Conservation (phyloP, 306 rosid species). For the Boehmeria nivea region DNA sequence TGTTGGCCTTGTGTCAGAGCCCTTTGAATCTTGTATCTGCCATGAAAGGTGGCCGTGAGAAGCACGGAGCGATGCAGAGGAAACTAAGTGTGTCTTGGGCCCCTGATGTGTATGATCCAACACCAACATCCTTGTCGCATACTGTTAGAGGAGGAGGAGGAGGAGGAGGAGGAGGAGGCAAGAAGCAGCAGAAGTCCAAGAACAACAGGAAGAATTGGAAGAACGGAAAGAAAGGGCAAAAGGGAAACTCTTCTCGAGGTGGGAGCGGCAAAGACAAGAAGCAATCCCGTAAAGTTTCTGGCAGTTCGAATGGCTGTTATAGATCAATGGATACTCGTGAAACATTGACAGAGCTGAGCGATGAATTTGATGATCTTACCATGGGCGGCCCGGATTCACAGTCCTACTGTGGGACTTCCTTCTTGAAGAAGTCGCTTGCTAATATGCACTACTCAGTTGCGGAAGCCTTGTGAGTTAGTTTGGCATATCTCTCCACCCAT, state of each 20-base stretch:
- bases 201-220: constrained; percentile 52
- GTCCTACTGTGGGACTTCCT: constrained; percentile 46
- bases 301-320: constrained; percentile 32
- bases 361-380: constrained; percentile 38
- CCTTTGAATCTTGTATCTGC: constrained; percentile 69
- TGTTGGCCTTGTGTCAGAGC: constrained; percentile 29
- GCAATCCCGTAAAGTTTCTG: constrained; percentile 37
- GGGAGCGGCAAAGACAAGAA: constrained; percentile 62
- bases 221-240: constrained; percentile 70
- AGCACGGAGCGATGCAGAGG: constrained; percentile 19
- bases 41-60: constrained; percentile 73
- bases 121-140: constrained; percentile 46
- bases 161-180: constrained; percentile 43
- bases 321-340: constrained; percentile 22
- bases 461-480: constrained; percentile 52
- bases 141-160: constrained; percentile 35
- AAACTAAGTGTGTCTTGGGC: constrained; percentile 78
- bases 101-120: constrained; percentile 84
- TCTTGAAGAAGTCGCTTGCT: constrained; percentile 40
- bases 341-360: constrained; percentile 2
- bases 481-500: constrained; percentile 5
- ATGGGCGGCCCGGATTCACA: too few relatives aligned
- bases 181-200: constrained; percentile 63
- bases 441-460: constrained; percentile 56
- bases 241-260: constrained; percentile 39